These are phyloP conservation scores for Crithidia acanthocephali DNA, from an alignment of 208 protist species.

Conservation along the genomic window DNA sequence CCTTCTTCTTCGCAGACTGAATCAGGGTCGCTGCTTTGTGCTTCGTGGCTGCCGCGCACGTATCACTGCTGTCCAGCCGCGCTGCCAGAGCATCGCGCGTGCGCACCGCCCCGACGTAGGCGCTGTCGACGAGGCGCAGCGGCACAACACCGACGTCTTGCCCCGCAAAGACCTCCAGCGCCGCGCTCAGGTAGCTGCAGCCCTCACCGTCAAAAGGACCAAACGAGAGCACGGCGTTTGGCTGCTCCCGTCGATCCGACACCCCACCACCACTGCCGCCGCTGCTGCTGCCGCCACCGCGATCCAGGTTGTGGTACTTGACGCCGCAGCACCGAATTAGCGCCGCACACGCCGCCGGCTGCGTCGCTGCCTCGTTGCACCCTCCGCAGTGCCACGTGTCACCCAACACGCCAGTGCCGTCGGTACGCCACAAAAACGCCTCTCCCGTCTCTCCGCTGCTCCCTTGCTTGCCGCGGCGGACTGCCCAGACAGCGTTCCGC, in stretches of 20 bases:
- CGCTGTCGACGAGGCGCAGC: slow-evolving; percentile 59
- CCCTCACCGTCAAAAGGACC: slow-evolving; percentile 51
- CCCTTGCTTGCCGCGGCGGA: slow-evolving; percentile 9
- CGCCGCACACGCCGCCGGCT: slow-evolving; percentile 2
- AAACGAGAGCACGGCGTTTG: slow-evolving; percentile 38
- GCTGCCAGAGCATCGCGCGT: slow-evolving; percentile 51
- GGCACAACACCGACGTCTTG: slow-evolving; percentile 48
- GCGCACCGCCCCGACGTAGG: slow-evolving; percentile 54
- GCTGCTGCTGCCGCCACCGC: neutral
- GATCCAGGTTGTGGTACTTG: slow-evolving; percentile 58
- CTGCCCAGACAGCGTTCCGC: slow-evolving; percentile 65
- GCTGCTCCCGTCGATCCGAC: neutral
- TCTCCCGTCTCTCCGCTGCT: neutral
- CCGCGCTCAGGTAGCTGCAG: slow-evolving; percentile 63
- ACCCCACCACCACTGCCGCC: neutral
- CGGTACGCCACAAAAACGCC: slow-evolving; percentile 23
- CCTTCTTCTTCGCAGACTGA: slow-evolving; percentile 4
- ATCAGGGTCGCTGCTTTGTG: slow-evolving; percentile 13
- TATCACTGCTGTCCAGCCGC: slow-evolving; percentile 44
- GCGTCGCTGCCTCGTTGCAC: slow-evolving; percentile 7
- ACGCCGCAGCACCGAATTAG: slow-evolving; percentile 42
- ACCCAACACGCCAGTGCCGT: slow-evolving; percentile 39
- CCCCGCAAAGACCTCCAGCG: slow-evolving; percentile 47
- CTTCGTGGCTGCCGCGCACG: slow-evolving; percentile 9
- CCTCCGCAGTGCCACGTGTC: slow-evolving; percentile 46